Percentiles rank a stretch among this genome's conserved stretches.
phyloP scores from a whole-genome alignment of 2,329 filamentous ascomycete genomes.

The Aspergillus niger region DNA sequence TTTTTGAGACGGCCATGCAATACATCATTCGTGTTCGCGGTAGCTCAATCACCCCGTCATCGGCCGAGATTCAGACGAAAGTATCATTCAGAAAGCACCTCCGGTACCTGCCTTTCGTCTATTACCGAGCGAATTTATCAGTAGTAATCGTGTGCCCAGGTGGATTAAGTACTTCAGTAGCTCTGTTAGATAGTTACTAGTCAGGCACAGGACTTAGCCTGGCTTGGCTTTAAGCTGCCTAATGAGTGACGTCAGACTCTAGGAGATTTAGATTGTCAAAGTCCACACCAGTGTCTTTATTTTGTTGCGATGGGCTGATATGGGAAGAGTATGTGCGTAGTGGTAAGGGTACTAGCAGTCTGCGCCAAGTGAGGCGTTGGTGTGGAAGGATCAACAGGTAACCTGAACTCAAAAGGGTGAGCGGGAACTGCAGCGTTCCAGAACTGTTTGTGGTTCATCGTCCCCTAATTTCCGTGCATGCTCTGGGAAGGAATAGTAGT shows the following conservation, averaged over 20 bases:
- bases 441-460: too few relatives aligned
- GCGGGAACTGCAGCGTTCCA: background rate
- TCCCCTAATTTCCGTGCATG: too few relatives aligned
- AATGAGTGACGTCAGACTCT: background rate
- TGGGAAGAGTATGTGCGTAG: background rate
- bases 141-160: background rate
- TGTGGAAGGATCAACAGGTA: background rate
- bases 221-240: background rate
- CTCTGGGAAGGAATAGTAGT: too few relatives aligned
- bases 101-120: background rate
- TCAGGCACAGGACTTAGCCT: background rate
- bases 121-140: background rate
- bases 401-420: background rate
- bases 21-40: background rate
- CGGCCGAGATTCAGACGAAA: background rate
- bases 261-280: too few relatives aligned
- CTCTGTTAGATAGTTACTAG: background rate
- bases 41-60: background rate
- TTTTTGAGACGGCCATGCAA: background rate
- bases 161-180: background rate
- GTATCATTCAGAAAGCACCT: background rate
- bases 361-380: background rate
- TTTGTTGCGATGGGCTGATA: background rate
- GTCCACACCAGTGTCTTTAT: background rate
- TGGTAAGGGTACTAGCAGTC: background rate